Evolutionary conservation across 371 early-diverging fungal genomes (phyloP), one percentile per base, ranked within the genome.

Genomic region (Mucor racemosus): DNA sequence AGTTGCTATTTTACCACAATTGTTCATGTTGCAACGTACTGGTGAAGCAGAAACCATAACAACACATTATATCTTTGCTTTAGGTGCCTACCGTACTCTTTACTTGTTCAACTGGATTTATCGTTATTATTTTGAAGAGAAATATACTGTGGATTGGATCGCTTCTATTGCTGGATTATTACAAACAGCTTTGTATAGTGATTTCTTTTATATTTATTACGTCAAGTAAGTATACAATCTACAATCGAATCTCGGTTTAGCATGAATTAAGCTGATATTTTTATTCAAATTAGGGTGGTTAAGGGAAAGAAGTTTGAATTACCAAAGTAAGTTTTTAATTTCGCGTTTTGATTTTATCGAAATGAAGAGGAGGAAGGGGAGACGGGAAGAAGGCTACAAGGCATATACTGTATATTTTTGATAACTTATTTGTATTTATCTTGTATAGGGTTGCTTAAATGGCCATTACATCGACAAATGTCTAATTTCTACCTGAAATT

Each of bases 41-140:
- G 99, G 99, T n/a, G 99, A 99, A 76, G 98, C 98, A 13, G 99
- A 99, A 72, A 97, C 95, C 5, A 97, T 99, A 71, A 99, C 99
- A 2, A 91, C 96, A 1, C 98, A 97, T 73, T 99, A 99, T 80
- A 79, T 99, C 41, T 95, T 99, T 79, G 95, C 99, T 3, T 79
- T 99, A 21, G 99, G 99, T 5, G 93, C 92, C 1, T 99, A 99
- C 77, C 93, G 99, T 38, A 91, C 88, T 0, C 78, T 98, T 17
- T 99, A 99, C 82, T 75, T 99, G 14, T 61, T 97, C 58, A 97
- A 98, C 75, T 99, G 99, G 98, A 87, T 99, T 39, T 94, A 96
- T 70, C 91, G 97, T 33, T 96, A 90, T 77, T 71, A 26, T 26
- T 26, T 81, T 44, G 77, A 84, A 11, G 96, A 96, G 65, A 77